These are phyloP conservation scores for Dothistroma septosporum DNA, from an alignment of 2,329 filamentous ascomycete genomes.

Conservation along the genomic window DNA sequence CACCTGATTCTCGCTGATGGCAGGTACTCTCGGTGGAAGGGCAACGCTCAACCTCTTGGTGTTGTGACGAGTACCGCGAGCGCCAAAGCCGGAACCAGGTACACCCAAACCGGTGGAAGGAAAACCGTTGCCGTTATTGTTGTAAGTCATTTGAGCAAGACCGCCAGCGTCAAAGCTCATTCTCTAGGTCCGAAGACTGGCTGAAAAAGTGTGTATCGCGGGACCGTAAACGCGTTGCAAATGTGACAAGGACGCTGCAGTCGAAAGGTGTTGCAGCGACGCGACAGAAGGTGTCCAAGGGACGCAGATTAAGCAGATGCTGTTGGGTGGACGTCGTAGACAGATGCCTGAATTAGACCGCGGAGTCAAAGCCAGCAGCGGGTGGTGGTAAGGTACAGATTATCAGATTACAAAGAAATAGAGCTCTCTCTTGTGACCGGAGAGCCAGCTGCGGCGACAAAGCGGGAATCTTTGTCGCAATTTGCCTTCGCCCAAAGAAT, in stretches of 20 bases:
- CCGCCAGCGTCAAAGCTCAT: conserved; percentile 87
- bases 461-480: conserved; percentile 16
- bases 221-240: conserved; percentile 23
- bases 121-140: conserved; percentile 50
- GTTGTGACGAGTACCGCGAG: conserved; percentile 71
- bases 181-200: conserved; percentile 19
- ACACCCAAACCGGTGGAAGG: conserved; percentile 67
- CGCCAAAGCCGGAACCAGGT: conserved; percentile 76
- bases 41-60: conserved; percentile 85
- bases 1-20: conserved; percentile 64
- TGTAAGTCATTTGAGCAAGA: conserved; percentile 99
- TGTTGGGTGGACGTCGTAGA: conserved; percentile 12
- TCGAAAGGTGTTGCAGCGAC: conserved; percentile 10
- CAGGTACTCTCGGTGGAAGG: conserved; percentile 63
- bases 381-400: conserved; percentile 29
- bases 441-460: conserved; percentile 25
- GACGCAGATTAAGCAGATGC: conserved; percentile 22
- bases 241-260: conserved; percentile 11
- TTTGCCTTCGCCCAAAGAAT: conserved; percentile 19
- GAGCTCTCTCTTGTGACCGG: conserved; percentile 19
- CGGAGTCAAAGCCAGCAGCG: conserved; percentile 28
- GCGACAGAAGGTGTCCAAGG: conserved; percentile 17
- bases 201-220: conserved; percentile 16
- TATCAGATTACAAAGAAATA: conserved; percentile 34
- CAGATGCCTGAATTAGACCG: conserved; percentile 30